Evolutionary conservation across 352 stramenopile species (phyloP).

Genomic region (Pythium pyrilobum): DNA sequence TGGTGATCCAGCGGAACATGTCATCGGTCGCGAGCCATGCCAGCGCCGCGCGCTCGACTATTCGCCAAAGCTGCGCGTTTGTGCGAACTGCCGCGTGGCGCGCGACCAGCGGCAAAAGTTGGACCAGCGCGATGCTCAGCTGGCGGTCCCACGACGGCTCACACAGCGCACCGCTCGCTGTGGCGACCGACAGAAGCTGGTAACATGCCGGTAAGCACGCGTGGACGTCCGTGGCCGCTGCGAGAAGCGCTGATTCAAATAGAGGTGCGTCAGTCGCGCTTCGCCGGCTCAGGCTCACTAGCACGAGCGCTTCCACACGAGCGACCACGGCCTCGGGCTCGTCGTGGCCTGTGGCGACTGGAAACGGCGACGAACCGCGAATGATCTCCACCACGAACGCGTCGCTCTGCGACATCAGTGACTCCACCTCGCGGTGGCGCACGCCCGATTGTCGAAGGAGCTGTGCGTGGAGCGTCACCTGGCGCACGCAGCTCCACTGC

Average conservation of each 20-base stretch:
- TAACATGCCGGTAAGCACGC: neutral
- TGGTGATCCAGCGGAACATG: conserved; percentile 68
- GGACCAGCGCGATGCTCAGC: conserved; percentile 42
- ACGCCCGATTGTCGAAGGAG: neutral
- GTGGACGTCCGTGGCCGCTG: conserved; percentile 2
- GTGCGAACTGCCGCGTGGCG: neutral
- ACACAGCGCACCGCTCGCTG: neutral
- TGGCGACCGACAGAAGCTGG: neutral
- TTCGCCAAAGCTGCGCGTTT: conserved; percentile 23
- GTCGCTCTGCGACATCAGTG: too few relatives aligned
- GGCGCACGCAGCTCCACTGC: conserved; percentile 8
- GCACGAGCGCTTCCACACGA: conserved; percentile 1
- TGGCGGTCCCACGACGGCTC: conserved; percentile 35
- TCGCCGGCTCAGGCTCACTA: neutral
- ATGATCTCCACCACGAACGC: neutral
- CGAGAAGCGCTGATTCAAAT: neutral
- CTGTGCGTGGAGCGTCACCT: conserved; percentile 1
- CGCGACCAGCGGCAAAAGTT: conserved; percentile 29
- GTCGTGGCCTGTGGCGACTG: neutral
- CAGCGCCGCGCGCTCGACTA: conserved; percentile 29
- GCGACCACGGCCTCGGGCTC: conserved; percentile 6
- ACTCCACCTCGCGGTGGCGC: too few relatives aligned
- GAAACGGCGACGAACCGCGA: neutral
- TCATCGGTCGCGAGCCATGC: conserved; percentile 54
- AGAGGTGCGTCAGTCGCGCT: neutral